phyloP scores from a whole-genome alignment of 148 eudicot species.

The Rhododendron molle region DNA sequence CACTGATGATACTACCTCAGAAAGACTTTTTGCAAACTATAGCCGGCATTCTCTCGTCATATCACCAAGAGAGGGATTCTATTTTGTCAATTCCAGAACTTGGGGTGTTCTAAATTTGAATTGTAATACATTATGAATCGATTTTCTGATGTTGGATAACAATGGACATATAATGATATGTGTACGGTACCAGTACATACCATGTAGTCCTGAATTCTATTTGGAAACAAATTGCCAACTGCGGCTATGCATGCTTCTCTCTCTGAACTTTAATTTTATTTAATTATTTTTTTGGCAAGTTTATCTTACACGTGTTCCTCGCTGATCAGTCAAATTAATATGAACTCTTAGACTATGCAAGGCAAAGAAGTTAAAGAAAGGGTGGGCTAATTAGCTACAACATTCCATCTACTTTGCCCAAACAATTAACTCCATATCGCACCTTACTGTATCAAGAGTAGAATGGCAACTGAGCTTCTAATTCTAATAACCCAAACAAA shows the following conservation, averaged over 20 bases:
- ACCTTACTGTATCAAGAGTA: neutral
- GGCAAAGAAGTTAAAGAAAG: neutral
- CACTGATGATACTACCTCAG: neutral
- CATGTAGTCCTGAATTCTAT: neutral
- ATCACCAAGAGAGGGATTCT: neutral
- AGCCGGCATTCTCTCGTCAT: neutral
- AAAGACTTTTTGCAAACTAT: neutral
- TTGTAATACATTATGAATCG: neutral
- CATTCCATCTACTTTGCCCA: neutral
- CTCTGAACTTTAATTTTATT: neutral
- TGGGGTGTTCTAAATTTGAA: slow-evolving; percentile 1
- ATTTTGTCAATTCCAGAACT: neutral
- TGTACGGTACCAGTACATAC: neutral
- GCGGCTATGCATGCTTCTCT: neutral
- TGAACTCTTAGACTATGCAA: neutral
- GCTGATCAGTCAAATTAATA: neutral
- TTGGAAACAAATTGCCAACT: slow-evolving; percentile 3
- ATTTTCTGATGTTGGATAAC: neutral
- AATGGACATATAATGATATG: neutral
- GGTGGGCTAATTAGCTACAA: neutral
- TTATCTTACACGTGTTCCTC: neutral
- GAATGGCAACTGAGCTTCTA: neutral
- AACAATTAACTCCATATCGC: neutral
- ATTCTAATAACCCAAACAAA: neutral
- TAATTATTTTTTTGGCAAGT: neutral